Percentiles rank a stretch among this genome's conserved stretches.
These are phyloP conservation scores for Paecilomyces sp. DNA, from an alignment of 2,329 filamentous ascomycete genomes.

Conservation along the genomic window DNA sequence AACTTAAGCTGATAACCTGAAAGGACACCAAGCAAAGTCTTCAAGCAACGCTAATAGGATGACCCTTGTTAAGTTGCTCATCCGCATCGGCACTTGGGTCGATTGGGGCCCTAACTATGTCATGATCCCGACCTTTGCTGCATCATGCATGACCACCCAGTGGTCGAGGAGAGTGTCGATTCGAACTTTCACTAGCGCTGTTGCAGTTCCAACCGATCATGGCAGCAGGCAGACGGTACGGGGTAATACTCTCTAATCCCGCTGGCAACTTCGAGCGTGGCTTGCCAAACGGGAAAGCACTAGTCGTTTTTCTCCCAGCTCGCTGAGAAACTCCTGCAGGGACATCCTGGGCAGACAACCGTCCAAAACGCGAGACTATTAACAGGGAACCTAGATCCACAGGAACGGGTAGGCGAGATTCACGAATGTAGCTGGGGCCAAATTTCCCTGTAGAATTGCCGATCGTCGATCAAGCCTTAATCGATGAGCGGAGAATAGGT, in stretches of 20 bases:
- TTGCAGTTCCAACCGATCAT: not conserved
- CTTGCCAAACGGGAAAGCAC: not conserved
- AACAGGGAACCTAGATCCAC: not conserved
- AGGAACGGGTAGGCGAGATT: not conserved
- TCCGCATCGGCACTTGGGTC: not conserved
- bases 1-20: not conserved
- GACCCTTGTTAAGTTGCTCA: not conserved
- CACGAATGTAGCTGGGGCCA: not conserved
- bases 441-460: not conserved
- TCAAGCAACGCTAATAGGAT: not conserved
- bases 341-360: not conserved
- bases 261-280: not conserved
- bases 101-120: not conserved
- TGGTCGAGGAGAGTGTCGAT: not conserved
- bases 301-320: not conserved
- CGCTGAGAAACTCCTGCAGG: not conserved
- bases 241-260: too few species aligned
- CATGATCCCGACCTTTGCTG: not conserved
- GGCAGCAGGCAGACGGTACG: not conserved
- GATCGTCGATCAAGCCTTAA: not conserved
- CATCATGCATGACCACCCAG: not conserved
- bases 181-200: not conserved
- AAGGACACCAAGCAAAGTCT: not conserved
- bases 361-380: not conserved
- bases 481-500: not conserved